Conservation (phyloP, 2,329 filamentous ascomycete genomes). For the Cadophora gregata region DNA sequence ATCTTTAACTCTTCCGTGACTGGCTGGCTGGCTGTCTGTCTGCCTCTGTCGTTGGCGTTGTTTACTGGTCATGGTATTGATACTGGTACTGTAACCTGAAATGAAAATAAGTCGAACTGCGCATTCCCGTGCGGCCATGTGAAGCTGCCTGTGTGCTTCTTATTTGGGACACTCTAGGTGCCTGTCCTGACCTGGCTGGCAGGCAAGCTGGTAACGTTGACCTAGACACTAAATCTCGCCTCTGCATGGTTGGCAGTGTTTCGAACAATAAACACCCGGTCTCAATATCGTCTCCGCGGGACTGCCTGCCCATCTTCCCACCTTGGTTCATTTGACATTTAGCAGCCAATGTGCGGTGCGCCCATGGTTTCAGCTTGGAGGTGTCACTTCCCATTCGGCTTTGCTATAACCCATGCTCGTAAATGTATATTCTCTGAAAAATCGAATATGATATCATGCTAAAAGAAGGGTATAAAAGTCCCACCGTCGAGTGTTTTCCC, state of each 20-base stretch:
- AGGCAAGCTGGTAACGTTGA: constrained; percentile 4
- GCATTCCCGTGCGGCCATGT: constrained; percentile 9
- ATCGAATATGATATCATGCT: constrained; percentile 22
- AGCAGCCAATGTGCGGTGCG: neutral
- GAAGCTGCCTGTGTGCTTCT: constrained; percentile 8
- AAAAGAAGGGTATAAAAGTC: constrained; percentile 35
- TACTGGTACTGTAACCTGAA: neutral
- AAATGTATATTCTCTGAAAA: constrained; percentile 6
- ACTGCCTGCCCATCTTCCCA: constrained; percentile 5
- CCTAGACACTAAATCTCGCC: constrained; percentile 8
- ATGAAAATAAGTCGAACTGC: neutral
- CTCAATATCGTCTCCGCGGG: constrained; percentile 1
- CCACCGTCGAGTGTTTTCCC: constrained; percentile 20
- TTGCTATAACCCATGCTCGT: constrained; percentile 6
- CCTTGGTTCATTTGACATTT: neutral
- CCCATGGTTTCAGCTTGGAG: constrained; percentile 20
- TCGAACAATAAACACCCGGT: constrained; percentile 9
- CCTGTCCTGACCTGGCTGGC: neutral
- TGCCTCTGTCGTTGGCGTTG: neutral
- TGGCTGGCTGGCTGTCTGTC: too few species aligned
- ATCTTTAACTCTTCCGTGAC: neutral
- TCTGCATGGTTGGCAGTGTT: constrained; percentile 13
- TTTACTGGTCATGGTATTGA: too few species aligned
- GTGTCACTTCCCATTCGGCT: constrained; percentile 16
- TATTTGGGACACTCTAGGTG: constrained; percentile 11